Conservation (phyloP, 2,329 filamentous ascomycete genomes). For the Colletotrichum sojae region DNA sequence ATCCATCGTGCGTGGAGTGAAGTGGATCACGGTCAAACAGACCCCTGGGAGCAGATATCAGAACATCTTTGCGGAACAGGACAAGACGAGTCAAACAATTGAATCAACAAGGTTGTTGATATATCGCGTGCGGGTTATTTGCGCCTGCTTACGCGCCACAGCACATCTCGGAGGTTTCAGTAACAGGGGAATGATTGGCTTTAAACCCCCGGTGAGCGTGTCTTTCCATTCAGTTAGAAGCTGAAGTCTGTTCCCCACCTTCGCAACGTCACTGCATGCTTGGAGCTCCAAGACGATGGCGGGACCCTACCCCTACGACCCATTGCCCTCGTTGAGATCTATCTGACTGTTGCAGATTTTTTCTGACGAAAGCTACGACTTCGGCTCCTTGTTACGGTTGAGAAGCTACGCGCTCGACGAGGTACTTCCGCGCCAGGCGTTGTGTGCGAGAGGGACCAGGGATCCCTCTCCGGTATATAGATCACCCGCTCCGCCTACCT, state of each 20-base stretch:
- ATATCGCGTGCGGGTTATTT: too few species aligned
- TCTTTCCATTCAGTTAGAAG: too few species aligned
- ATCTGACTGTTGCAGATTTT: conserved; percentile 21
- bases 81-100: not conserved
- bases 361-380: not conserved
- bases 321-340: not conserved
- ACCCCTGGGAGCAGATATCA: not conserved
- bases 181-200: too few species aligned
- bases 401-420: not conserved
- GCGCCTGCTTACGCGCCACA: too few species aligned
- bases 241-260: too few species aligned
- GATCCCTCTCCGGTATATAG: too few species aligned
- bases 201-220: too few species aligned
- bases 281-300: not conserved
- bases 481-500: too few species aligned
- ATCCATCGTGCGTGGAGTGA: not conserved
- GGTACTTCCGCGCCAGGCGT: conserved; percentile 11
- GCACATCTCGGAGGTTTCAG: too few species aligned
- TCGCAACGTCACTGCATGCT: too few species aligned
- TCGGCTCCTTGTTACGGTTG: conserved; percentile 11
- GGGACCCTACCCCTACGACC: not conserved
- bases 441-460: too few species aligned
- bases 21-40: not conserved
- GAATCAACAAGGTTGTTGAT: too few species aligned
- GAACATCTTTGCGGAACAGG: not conserved